Percentiles rank a stretch among this genome's conserved stretches.
Conservation (phyloP, 2,329 filamentous ascomycete species). For the Trichoderma lentiforme region DNA sequence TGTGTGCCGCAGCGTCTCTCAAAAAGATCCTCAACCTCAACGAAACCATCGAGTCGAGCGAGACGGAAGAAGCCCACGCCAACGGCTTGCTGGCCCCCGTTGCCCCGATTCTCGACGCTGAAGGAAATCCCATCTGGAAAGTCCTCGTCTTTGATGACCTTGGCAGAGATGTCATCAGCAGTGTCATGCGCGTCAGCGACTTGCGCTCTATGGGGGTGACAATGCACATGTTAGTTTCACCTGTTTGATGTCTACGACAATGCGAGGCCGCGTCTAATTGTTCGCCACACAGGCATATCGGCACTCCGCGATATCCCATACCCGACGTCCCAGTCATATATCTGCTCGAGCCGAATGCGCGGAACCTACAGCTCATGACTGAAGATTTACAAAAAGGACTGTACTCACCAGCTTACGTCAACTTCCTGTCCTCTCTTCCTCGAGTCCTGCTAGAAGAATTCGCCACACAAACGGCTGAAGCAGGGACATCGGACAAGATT, state of each 20-base stretch:
- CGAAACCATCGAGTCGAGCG: slow-evolving; percentile 60
- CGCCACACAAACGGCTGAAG: slow-evolving; percentile 77
- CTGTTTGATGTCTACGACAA: neutral
- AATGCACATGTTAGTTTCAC: slow-evolving; percentile 72
- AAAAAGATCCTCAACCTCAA: slow-evolving; percentile 96
- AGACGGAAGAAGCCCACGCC: slow-evolving; percentile 59
- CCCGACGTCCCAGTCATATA: slow-evolving; percentile 96
- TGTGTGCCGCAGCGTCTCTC: slow-evolving; percentile 66
- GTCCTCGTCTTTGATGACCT: slow-evolving; percentile 91
- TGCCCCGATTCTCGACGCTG: slow-evolving; percentile 77
- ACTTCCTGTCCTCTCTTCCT: slow-evolving; percentile 92
- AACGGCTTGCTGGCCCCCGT: slow-evolving; percentile 65
- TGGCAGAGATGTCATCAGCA: slow-evolving; percentile 94
- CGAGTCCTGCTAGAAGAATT: slow-evolving; percentile 92
- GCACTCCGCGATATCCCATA: slow-evolving; percentile 78
- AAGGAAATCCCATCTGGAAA: slow-evolving; percentile 96
- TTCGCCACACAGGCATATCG: slow-evolving; percentile 63
- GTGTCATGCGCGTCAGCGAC: slow-evolving; percentile 90
- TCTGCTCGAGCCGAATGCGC: slow-evolving; percentile 80
- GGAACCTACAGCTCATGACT: slow-evolving; percentile 80
- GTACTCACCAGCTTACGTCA: slow-evolving; percentile 92
- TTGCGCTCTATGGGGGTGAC: slow-evolving; percentile 91
- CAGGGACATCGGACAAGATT: slow-evolving; percentile 83
- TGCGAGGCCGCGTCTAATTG: neutral
- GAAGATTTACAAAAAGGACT: slow-evolving; percentile 80